These are phyloP conservation scores for Leccinum griseonigrum DNA, from an alignment of 1,284 basidiomycete species.

Conservation along the genomic window DNA sequence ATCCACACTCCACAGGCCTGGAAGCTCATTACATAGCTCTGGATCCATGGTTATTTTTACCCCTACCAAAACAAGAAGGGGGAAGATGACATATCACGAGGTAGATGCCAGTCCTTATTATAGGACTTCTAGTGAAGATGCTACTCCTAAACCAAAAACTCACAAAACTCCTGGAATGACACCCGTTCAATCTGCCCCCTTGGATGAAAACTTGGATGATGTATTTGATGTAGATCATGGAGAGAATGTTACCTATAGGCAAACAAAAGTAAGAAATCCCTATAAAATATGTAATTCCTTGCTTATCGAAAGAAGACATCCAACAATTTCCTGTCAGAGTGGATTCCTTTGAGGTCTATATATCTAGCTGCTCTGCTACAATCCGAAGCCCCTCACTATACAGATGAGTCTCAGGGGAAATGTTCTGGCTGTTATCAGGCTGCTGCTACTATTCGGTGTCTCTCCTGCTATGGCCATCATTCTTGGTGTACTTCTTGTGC, in stretches of 20 bases:
- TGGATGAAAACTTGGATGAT: background rate
- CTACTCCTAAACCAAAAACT: background rate
- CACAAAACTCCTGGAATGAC: background rate
- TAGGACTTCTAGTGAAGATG: background rate
- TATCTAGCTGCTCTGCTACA: background rate
- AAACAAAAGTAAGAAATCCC: background rate
- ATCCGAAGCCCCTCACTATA: background rate
- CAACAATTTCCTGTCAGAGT: background rate
- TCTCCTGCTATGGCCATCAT: constrained; percentile 4
- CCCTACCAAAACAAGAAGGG: background rate
- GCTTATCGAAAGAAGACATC: background rate
- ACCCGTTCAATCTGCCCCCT: background rate
- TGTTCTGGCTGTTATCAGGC: background rate
- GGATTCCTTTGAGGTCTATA: background rate
- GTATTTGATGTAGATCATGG: background rate
- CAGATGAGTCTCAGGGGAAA: background rate
- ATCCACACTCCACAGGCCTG: too few species aligned
- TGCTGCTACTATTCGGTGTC: background rate
- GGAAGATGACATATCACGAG: background rate
- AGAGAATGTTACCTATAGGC: background rate
- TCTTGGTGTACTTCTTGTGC: constrained; percentile 5
- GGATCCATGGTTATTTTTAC: constrained; percentile 2
- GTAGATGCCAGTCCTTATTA: background rate
- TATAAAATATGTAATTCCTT: background rate
- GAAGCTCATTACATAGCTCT: background rate